Conservation (phyloP, 768 basidiomycete species). For the Serendipita sp. region DNA sequence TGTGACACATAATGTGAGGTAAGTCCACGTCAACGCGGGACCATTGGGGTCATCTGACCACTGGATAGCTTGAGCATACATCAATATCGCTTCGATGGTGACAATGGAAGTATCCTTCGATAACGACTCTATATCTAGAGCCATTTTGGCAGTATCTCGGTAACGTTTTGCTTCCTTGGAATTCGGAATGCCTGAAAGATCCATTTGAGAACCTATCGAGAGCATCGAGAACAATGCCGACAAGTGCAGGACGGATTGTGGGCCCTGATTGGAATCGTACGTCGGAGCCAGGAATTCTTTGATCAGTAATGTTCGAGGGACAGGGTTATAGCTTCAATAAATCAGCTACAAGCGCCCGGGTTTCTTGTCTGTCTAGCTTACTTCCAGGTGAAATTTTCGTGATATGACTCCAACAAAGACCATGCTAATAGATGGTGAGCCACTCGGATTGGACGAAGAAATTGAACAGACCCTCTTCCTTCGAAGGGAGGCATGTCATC, state of each 20-base stretch:
- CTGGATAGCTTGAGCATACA: constrained; percentile 2
- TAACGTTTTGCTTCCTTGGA: background rate
- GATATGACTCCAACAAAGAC: background rate
- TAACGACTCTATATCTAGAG: background rate
- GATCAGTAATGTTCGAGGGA: background rate
- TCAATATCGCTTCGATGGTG: background rate
- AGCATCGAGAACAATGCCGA: background rate
- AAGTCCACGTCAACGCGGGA: background rate
- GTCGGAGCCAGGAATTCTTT: background rate
- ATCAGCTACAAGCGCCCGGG: background rate
- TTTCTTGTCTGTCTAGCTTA: background rate
- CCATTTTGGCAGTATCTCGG: background rate
- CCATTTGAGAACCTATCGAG: background rate
- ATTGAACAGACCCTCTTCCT: background rate
- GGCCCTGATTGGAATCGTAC: background rate
- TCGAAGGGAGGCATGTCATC: background rate
- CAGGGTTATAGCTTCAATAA: background rate
- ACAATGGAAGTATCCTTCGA: background rate
- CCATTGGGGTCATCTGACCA: constrained; percentile 4
- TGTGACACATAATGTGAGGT: background rate
- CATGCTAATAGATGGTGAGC: background rate
- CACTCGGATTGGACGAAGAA: background rate
- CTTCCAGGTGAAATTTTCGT: constrained; percentile 3
- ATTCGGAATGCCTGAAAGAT: background rate
- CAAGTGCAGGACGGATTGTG: background rate